phyloP scores from a whole-genome alignment of 208 protist genomes.

The Naegleria lovaniensis region DNA sequence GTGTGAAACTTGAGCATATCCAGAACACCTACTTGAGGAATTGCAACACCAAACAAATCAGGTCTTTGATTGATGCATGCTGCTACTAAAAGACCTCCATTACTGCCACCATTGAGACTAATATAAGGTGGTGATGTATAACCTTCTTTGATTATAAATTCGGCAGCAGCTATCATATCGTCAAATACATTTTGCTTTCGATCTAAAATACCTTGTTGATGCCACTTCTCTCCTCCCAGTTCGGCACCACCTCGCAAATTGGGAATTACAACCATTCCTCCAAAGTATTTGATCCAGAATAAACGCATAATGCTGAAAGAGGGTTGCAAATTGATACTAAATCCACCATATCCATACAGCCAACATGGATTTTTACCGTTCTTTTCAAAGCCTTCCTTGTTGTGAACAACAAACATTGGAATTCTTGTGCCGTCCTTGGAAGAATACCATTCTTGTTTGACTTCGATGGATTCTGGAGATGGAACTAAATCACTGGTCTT shows the following conservation, averaged over 20 bases:
- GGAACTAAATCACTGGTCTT: neutral
- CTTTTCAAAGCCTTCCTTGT: slow-evolving; percentile 50
- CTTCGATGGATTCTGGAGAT: slow-evolving; percentile 44
- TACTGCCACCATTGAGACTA: slow-evolving; percentile 80
- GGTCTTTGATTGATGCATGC: slow-evolving; percentile 77
- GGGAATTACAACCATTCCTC: slow-evolving; percentile 70
- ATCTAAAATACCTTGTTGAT: slow-evolving; percentile 60
- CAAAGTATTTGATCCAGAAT: slow-evolving; percentile 68
- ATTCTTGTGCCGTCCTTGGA: slow-evolving; percentile 78
- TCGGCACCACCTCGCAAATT: slow-evolving; percentile 90
- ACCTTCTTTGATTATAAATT: slow-evolving; percentile 39
- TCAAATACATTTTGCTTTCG: slow-evolving; percentile 54
- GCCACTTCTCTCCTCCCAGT: slow-evolving; percentile 80
- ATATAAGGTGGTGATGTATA: slow-evolving; percentile 72
- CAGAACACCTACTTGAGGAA: slow-evolving; percentile 79
- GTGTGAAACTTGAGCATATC: slow-evolving; percentile 69
- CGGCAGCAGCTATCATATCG: slow-evolving; percentile 45
- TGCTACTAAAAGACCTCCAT: slow-evolving; percentile 84
- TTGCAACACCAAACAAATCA: slow-evolving; percentile 63
- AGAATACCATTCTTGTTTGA: slow-evolving; percentile 77
- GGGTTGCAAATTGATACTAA: slow-evolving; percentile 74
- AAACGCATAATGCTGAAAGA: slow-evolving; percentile 55
- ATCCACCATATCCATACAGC: slow-evolving; percentile 88
- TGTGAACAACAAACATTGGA: slow-evolving; percentile 84
- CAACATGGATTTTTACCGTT: slow-evolving; percentile 63